Base-by-base conservation (phyloP, 2,329 filamentous ascomycete species). In the Beauveria pseudobassiana region DNA sequence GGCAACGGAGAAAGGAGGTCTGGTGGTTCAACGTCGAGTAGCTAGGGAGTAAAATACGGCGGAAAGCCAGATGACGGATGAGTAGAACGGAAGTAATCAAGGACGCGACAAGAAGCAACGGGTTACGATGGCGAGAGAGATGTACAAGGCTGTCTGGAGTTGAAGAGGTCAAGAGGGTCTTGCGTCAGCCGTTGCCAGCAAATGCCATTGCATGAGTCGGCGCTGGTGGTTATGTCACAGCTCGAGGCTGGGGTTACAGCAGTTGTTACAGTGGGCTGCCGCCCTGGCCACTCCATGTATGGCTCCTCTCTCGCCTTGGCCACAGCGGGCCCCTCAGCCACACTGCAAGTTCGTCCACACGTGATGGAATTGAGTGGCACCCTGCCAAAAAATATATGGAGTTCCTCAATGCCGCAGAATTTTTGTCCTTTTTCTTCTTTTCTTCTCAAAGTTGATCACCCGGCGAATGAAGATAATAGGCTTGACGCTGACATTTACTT, bases 371-470 rank as follows among this genome's bases (percentile, higher is more conserved):
- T 18, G 20, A 10, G 43, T 49, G 45, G 43, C 55, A 28, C 24
- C n/a, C 40, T 1, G 26, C 5, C n/a, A 22, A 34, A 58, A 49
- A 54, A 30, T 48, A 59, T 55, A 59, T 42, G 50, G 22, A 22
- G 28, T 20, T 24, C 16, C 9, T 18, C 18, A 4, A 26, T 20
- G 26, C 28, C 20, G 51, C 61, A 51, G 59, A 54, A 48, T 61
- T 67, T 63, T 59, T 64, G 62, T 48, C 65, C 63, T 46, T 61
- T 69, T 67, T 67, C 45, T 57, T 46, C 14, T 71, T 70, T 69
- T 70, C 67, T 70, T 74, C 69, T 74, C 68, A 81, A 84, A 83
- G 82, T 84, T 84, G 80, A 80, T 73, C 69, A 72, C 79, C 81
- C 81, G 75, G 77, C 74, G 71, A 72, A 75, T 72, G 80, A 82